A percentile compares a stretch with the other conserved stretches of the same genome.
phyloP scores from a whole-genome alignment of 805 yeast species.

The Candida nitratophila region DNA sequence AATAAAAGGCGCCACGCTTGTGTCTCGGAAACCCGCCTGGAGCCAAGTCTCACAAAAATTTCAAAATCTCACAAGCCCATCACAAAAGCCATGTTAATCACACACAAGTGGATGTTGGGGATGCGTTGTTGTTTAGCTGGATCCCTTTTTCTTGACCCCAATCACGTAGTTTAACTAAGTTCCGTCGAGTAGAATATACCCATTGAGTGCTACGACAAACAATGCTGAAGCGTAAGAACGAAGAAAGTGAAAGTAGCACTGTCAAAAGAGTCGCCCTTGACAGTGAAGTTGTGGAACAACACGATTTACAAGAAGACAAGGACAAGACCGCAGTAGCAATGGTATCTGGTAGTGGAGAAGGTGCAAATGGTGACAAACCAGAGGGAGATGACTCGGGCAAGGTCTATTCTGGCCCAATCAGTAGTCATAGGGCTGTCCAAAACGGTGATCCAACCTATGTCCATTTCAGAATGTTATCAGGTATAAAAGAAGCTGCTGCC shows the following conservation, averaged over 20 bases:
- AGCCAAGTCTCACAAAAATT: no score
- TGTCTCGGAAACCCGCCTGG: no score
- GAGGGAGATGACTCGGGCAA: slow-evolving; percentile 3
- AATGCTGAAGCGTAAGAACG: slow-evolving; percentile 62
- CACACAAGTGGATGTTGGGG: no score
- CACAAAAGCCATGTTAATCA: no score
- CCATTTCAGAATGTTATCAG: slow-evolving; percentile 66
- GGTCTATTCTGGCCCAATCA: slow-evolving; percentile 12
- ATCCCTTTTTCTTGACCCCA: no score
- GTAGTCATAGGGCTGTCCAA: slow-evolving; percentile 15
- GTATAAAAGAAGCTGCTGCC: slow-evolving; percentile 66
- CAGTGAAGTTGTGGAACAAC: slow-evolving; percentile 43
- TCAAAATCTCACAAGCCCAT: no score
- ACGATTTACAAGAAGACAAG: slow-evolving; percentile 34
- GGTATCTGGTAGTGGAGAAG: not conserved
- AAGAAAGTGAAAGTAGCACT: slow-evolving; percentile 48
- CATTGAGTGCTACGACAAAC: not conserved
- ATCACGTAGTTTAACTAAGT: no score
- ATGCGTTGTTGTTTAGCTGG: no score
- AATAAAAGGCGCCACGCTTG: no score
- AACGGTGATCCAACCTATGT: slow-evolving; percentile 53
- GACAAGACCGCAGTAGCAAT: slow-evolving; percentile 34
- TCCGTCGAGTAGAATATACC: no score
- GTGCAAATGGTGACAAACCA: slow-evolving; percentile 2
- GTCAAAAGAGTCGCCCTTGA: slow-evolving; percentile 68